Percentiles rank a stretch among this genome's conserved stretches.
Conservation (phyloP, 306 rosid species). For the Prunus padus region DNA sequence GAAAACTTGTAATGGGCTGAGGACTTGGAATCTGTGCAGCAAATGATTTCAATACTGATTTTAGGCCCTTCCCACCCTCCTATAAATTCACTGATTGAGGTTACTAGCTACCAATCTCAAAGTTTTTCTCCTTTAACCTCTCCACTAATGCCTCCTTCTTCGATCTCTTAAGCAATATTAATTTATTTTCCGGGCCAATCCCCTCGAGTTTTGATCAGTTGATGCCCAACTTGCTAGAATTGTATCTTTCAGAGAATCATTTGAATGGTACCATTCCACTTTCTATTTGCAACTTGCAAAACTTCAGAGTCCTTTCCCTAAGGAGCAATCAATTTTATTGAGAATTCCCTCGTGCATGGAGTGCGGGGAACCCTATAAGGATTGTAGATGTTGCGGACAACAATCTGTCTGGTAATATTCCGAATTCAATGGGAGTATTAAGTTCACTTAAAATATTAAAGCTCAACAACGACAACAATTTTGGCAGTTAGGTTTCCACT, state of each 20-base stretch:
- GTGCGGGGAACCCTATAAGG: not conserved
- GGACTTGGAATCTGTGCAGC: too few relatives aligned
- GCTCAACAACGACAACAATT: not conserved
- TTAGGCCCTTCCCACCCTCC: too few relatives aligned
- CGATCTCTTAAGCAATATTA: too few relatives aligned
- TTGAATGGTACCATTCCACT: not conserved
- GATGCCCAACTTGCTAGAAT: not conserved
- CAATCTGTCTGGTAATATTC: not conserved
- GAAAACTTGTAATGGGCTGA: too few relatives aligned
- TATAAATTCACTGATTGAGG: too few relatives aligned
- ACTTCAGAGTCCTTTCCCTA: not conserved
- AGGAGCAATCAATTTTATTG: not conserved
- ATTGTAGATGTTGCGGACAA: not conserved
- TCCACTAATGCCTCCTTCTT: too few relatives aligned
- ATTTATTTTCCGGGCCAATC: not conserved
- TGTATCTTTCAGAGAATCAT: not conserved
- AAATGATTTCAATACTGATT: too few relatives aligned
- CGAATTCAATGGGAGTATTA: not conserved
- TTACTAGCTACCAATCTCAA: too few relatives aligned
- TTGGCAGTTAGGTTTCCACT: not conserved
- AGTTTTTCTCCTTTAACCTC: too few relatives aligned
- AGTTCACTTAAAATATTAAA: not conserved
- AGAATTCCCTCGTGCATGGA: not conserved
- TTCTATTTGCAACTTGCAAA: not conserved
- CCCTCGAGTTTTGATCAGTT: not conserved